Conservation (phyloP, 768 basidiomycete species). For the Kwoniella europaea region DNA sequence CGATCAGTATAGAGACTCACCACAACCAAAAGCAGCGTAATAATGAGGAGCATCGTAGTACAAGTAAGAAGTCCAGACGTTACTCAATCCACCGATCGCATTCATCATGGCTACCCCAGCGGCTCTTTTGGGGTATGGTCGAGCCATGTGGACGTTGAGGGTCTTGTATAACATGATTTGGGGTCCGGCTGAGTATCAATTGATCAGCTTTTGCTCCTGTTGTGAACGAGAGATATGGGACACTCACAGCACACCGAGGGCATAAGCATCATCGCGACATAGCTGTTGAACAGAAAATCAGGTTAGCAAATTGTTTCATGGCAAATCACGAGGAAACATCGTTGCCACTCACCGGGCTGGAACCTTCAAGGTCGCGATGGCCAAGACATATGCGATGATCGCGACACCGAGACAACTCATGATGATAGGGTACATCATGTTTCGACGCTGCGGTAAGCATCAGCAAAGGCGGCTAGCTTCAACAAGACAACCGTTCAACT, state of each 20-base stretch:
- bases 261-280: conserved; percentile 40
- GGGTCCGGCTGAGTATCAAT: conserved; percentile 31
- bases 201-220: too few species aligned
- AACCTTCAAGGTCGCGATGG: conserved; percentile 32
- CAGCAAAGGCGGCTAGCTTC: neutral
- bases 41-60: conserved; percentile 38
- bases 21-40: conserved; percentile 39
- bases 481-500: neutral
- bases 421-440: conserved; percentile 36
- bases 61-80: conserved; percentile 40
- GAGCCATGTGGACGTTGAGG: conserved; percentile 45
- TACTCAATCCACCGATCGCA: conserved; percentile 42
- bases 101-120: conserved; percentile 49
- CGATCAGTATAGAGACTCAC: conserved; percentile 16
- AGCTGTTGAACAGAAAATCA: too few species aligned
- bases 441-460: conserved; percentile 10
- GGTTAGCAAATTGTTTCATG: too few species aligned
- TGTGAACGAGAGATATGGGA: neutral
- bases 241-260: conserved; percentile 31
- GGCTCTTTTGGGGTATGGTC: conserved; percentile 50
- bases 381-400: conserved; percentile 38
- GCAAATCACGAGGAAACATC: neutral
- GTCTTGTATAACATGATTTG: conserved; percentile 52
- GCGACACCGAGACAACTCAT: conserved; percentile 33
- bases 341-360: conserved; percentile 12